A percentile compares a stretch with the other conserved stretches of the same genome.
phyloP scores from a whole-genome alignment of 1,139 yeast species.

The Taphrina sp. region DNA sequence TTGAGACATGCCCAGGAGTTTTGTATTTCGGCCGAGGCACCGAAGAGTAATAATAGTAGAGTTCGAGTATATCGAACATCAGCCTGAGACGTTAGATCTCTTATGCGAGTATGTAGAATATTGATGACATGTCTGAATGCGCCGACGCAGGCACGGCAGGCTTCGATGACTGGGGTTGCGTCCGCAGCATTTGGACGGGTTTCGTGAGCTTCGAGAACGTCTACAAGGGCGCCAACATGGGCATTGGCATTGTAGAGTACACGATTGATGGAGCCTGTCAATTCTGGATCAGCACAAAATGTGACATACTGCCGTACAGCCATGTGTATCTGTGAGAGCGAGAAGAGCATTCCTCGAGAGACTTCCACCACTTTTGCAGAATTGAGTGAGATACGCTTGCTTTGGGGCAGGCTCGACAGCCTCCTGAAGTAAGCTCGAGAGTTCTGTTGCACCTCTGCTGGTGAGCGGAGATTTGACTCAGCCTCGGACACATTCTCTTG shows the following conservation, averaged over 20 bases:
- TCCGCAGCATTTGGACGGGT: slow-evolving; percentile 38
- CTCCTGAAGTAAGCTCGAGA: slow-evolving; percentile 62
- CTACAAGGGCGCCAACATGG: slow-evolving; percentile 60
- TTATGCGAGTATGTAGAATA: slow-evolving; percentile 52
- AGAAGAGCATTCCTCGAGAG: slow-evolving; percentile 45
- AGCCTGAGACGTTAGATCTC: slow-evolving; percentile 53
- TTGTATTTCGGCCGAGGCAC: slow-evolving; percentile 70
- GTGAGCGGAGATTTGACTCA: slow-evolving; percentile 16
- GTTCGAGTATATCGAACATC: slow-evolving; percentile 72
- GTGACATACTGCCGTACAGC: slow-evolving; percentile 65
- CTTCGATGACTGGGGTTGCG: slow-evolving; percentile 45
- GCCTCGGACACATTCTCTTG: slow-evolving; percentile 27
- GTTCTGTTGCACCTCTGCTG: slow-evolving; percentile 31
- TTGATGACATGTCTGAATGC: slow-evolving; percentile 55
- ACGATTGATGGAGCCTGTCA: slow-evolving; percentile 59
- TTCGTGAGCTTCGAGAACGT: slow-evolving; percentile 53
- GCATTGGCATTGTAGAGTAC: slow-evolving; percentile 57
- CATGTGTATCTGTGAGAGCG: slow-evolving; percentile 66
- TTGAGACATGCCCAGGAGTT: slow-evolving; percentile 65
- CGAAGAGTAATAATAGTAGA: slow-evolving; percentile 67
- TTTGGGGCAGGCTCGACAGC: slow-evolving; percentile 64
- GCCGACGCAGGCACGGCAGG: slow-evolving; percentile 46
- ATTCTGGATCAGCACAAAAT: slow-evolving; percentile 63
- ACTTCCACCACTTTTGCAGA: slow-evolving; percentile 42
- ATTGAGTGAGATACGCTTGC: slow-evolving; percentile 39